A percentile compares a stretch with the other conserved stretches of the same genome.
phyloP scores from a whole-genome alignment of 495 filamentous ascomycete genomes.

The Penicillium nucicola region DNA sequence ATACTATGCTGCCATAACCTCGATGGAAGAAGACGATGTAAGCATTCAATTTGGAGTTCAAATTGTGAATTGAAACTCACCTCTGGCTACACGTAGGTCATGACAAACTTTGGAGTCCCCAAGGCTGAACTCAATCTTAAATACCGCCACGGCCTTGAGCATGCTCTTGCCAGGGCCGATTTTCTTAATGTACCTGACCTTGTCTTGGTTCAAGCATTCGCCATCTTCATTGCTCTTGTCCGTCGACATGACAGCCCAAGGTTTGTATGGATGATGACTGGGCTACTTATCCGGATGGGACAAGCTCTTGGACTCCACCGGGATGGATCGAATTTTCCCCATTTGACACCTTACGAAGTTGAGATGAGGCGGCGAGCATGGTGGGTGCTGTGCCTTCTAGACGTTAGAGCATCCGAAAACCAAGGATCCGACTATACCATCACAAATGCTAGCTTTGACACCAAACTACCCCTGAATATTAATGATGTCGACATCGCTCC shows the following conservation, averaged over 20 bases:
- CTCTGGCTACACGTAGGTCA: constrained; percentile 23
- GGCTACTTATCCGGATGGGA: constrained; percentile 68
- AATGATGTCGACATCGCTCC: constrained; percentile 73
- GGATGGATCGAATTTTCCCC: constrained; percentile 60
- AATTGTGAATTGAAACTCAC: neutral
- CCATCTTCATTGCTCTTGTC: constrained; percentile 44
- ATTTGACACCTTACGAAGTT: constrained; percentile 57
- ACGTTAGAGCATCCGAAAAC: constrained; percentile 72
- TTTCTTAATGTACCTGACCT: constrained; percentile 41
- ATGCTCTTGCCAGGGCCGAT: constrained; percentile 52
- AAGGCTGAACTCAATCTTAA: constrained; percentile 48
- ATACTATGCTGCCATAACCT: constrained; percentile 56
- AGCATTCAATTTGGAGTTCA: neutral
- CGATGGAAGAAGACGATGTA: constrained; percentile 54
- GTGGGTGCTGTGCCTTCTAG: constrained; percentile 72
- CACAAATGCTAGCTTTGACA: constrained; percentile 64
- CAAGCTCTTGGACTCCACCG: constrained; percentile 75
- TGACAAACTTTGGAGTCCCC: constrained; percentile 46
- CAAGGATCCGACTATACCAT: constrained; percentile 66
- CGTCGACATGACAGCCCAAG: constrained; percentile 48
- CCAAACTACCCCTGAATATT: constrained; percentile 66
- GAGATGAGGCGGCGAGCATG: constrained; percentile 74
- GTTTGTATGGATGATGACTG: constrained; percentile 58
- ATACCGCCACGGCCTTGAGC: constrained; percentile 53
- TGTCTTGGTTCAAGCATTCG: constrained; percentile 46